Evolutionary conservation across 108 stramenopile species (phyloP), one percentile per base, ranked within the genome.

Genomic region (Nannochloropsis gaditana): DNA sequence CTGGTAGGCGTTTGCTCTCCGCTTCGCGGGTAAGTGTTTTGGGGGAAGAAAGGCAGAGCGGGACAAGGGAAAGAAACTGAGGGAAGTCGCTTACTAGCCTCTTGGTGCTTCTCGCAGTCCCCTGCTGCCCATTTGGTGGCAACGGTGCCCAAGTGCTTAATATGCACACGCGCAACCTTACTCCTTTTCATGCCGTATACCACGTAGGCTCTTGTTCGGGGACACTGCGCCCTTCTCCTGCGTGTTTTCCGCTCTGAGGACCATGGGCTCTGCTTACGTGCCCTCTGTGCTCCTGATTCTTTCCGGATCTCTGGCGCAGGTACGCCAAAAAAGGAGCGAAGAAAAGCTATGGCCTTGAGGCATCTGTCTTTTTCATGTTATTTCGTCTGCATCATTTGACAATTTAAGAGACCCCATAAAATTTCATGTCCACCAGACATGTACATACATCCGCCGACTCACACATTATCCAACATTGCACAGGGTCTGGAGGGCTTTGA

Each of bases 1-100:
- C 21, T 47, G 82, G 81, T 88, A 2, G 88, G 88, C 41, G 44
- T 85, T 41, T 45, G 44, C 9, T 44, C 84, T 17, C 85, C 82
- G 11, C 79, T 85, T 5, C 84, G 83, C 21, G 79, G 85, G 85
- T 82, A 79, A 44, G 82, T 85, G 3, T 83, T 59, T 81, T 42
- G 84, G 45, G 44, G 42, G 19, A 45, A 8, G 3, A 8, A 73
- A 4, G 5, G 59, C 15, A 73, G 15, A n/a, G 59, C 4, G 59
- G 59, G 59, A 73, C 19, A n/a, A 73, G 6, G n/a, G 59, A n/a
- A 73, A 73, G 59, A n/a, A 8, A 73, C 31, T 31, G 31, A 31
- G 31, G 31, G 1, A 31, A 31, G 31, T 31, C 31, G 31, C 31
- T 31, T 31, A 1, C 31, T 31, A 31, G 31, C 31, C 31, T 31